phyloP scores from a whole-genome alignment of 192 early-diverging fungal species.

The Coemansia sp. region DNA sequence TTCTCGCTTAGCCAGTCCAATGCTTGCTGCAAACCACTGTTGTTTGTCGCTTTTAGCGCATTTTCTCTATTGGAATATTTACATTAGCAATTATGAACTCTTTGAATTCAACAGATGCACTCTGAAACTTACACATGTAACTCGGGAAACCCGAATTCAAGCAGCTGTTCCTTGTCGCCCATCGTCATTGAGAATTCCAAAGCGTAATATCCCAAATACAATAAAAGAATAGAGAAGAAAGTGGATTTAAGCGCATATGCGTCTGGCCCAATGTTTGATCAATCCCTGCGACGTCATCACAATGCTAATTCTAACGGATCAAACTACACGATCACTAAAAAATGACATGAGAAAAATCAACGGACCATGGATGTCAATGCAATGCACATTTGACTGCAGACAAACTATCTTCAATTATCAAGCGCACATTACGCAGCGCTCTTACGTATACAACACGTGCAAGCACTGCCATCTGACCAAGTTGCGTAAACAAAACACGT shows the following conservation, averaged over 20 bases:
- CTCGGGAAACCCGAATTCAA: conserved; percentile 49
- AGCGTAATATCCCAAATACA: no score
- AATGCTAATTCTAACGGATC: no score
- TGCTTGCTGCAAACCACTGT: conserved; percentile 43
- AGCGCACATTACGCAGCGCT: no score
- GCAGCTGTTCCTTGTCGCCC: conserved; percentile 36
- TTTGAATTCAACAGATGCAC: neutral
- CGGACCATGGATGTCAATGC: no score
- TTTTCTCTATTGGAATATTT: conserved; percentile 17
- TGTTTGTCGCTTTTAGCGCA: conserved; percentile 43
- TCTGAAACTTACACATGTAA: conserved; percentile 32
- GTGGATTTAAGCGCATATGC: no score
- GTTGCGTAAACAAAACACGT: neutral
- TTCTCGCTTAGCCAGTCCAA: conserved; percentile 52
- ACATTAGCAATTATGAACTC: neutral
- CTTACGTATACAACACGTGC: no score
- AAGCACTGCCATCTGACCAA: neutral
- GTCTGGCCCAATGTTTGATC: no score
- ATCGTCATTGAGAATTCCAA: conserved; percentile 7
- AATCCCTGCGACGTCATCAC: no score
- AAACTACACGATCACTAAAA: no score
- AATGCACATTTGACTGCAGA: no score
- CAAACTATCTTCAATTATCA: no score
- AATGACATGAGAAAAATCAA: no score
- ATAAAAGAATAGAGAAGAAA: conserved; percentile 8